Evolutionary conservation across 352 stramenopile genomes (phyloP), one percentile per base, ranked within the genome.

Genomic region (Pythium oligandrum): DNA sequence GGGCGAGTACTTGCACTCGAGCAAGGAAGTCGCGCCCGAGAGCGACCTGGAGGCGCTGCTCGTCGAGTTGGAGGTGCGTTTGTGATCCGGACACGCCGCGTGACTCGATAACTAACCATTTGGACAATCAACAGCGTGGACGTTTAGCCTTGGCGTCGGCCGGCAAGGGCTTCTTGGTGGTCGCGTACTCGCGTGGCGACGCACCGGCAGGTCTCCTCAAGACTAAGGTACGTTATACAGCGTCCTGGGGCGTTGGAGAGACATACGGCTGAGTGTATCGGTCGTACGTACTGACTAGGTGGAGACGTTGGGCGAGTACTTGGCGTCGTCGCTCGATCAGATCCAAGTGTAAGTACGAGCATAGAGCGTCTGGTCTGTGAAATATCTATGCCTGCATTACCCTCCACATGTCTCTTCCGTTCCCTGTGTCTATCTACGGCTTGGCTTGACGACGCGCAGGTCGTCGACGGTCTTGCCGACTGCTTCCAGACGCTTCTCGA

Each of bases 1-100:
- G 84, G 72, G 75, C 32, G 84, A 95, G 57, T 92, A 90, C 51
- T 53, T 84, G 26, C 78, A 91, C 59, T 71, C 84, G 6, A 72
- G 75, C 40, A 84, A 83, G 64, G 83, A 94, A 40, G 79, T 83
- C 51, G 71, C 73, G 40, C 70, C 72, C 10, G 66, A 74, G 8
- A 63, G 49, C 49, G 64, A 84, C 33, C 66, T 94, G 4, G 66
- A 68, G 50, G 75, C 74, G 35, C 75, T 93, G 48, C 65, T 91
- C 42, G 65, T 94, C 26, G 79, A 94, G 46, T 71, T 94, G 0
- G 76, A 93, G 68, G 81, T 81, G 47, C 30, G 50, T 53, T 9
- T 37, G 5, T 46, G 31, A 43, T 3, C 17, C 6, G 10, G 30
- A 53, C 8, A 53, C 37, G 48, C 7, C 17, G 7, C 6, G 17